Evolutionary conservation across 2,329 filamentous ascomycete species (phyloP), one percentile per base, ranked within the genome.

Genomic region (Xylariaceae sp.): DNA sequence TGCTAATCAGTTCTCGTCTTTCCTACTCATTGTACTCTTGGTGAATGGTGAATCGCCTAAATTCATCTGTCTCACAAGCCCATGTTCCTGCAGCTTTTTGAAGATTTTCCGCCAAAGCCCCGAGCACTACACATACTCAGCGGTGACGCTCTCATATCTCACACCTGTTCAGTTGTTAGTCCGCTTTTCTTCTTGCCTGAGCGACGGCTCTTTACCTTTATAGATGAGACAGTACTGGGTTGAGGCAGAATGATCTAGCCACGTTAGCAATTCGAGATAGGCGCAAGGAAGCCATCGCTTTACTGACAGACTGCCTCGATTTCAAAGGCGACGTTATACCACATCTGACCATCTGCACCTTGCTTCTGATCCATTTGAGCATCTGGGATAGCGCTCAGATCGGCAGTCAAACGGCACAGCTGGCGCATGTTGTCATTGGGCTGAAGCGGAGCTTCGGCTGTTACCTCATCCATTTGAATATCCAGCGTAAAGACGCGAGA

Each of bases 141-240:
- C 67, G 17, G 63, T 68, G 21, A 73, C 67, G 1, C 67, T 66
- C 40, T 66, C 63, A 49, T 71, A 71, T 45, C 68, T 58, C 42
- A 66, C 60, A 41, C 61, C 67, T 70, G 33, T 8, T 36, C 21
- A 16, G 8, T 20, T 3, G 47, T 63, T 47, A 65, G 56, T 22
- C 40, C 3, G 17, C n/a, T n/a, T n/a, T n/a, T n/a, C n/a, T n/a
- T n/a, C n/a, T n/a, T n/a, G n/a, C n/a, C n/a, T n/a, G 23, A 4
- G 22, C 22, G 12, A 11, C 5, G 6, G 14, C 16, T 19, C 50
- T 67, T 53, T 54, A 70, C 69, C 63, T 40, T 72, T 67, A 46
- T 69, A 67, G 6, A 73, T 56, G 23, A 74, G 56, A 4, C 70
- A 71, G 50, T 73, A 74, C 21, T 64, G 60, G 0, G 69, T 72